These are phyloP conservation scores for Penicillium sp. DNA, from an alignment of 2,329 filamentous ascomycete species.

Conservation along the genomic window DNA sequence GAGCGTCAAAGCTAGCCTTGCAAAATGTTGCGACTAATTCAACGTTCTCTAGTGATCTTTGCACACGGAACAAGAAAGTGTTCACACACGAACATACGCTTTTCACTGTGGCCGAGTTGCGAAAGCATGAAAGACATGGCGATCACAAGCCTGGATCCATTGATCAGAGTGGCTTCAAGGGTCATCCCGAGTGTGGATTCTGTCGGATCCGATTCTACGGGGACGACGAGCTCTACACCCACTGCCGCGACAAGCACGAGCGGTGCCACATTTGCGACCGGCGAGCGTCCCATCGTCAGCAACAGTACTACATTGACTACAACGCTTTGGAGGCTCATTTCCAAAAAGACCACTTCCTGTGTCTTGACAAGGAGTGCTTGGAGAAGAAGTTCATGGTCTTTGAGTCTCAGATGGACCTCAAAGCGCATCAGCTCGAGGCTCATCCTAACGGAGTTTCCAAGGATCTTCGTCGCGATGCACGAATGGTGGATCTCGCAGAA, in stretches of 20 bases:
- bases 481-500: conserved; percentile 76
- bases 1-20: no score
- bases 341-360: conserved; percentile 77
- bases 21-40: no score
- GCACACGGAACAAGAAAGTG: conserved; percentile 91
- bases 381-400: conserved; percentile 99
- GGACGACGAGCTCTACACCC: conserved; percentile 86
- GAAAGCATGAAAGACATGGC: conserved; percentile 81
- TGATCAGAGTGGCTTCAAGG: conserved; percentile 93
- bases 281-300: conserved; percentile 55
- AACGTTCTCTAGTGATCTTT: conserved; percentile 59
- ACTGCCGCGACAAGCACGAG: conserved; percentile 91
- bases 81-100: conserved; percentile 97
- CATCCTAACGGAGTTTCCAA: conserved; percentile 78
- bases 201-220: conserved; percentile 91
- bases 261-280: conserved; percentile 91
- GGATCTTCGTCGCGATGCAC: conserved; percentile 73
- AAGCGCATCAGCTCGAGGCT: conserved; percentile 80
- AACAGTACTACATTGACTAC: conserved; percentile 90
- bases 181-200: conserved; percentile 90
- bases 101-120: conserved; percentile 73
- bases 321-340: conserved; percentile 82
- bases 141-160: conserved; percentile 84
- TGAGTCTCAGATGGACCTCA: conserved; percentile 86
- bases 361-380: conserved; percentile 75